Base-by-base conservation (phyloP, 306 rosid genomes). In the Quercus wislizeni region DNA sequence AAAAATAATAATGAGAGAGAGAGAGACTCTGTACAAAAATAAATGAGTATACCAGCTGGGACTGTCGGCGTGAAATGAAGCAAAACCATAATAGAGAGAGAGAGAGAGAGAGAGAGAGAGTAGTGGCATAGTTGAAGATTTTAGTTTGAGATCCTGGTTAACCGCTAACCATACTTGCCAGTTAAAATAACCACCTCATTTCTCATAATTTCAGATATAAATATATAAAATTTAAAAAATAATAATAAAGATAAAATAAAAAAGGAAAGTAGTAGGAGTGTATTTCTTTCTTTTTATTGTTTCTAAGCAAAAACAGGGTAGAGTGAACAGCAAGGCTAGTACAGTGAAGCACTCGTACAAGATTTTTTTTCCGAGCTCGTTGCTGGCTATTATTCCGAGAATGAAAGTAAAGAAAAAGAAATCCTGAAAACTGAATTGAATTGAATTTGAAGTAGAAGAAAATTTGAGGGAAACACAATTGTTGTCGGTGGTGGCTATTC, bases 41-140 rank as follows among this genome's bases (percentile, higher is more conserved):
- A 76, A 73, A 70, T 79, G 21, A 81, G 91, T 71, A 86, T 91
- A 88, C 57, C 85, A 80, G 83, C 74, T 70, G 61, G 54, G 69
- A 49, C 74, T 83, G 90, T 86, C 90, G 87, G 90, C 80, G 80
- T 72, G 76, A 38, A 58, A 19, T 49, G 75, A 63, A 28, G 80
- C 76, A 72, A 1, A 21, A 81, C 83, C 83, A 76, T 56, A 21
- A 31, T 8, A n/a, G n/a, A 17, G 19, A 21, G 21, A 21, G 21
- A 21, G 21, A 21, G 21, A 4, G 11, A 67, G 43, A 74, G 14
- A 19, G 46, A 55, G 73, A 77, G 74, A 31, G 13, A 0, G 17
- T 1, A 23, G 19, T 20, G 17, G 35, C 5, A 28, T 78, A 56
- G 18, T 69, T 56, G 46, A 5, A 30, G 21, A 20, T 55, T 56